These are phyloP conservation scores for Cytospora mali DNA, from an alignment of 2,329 filamentous ascomycete genomes.

Conservation along the genomic window DNA sequence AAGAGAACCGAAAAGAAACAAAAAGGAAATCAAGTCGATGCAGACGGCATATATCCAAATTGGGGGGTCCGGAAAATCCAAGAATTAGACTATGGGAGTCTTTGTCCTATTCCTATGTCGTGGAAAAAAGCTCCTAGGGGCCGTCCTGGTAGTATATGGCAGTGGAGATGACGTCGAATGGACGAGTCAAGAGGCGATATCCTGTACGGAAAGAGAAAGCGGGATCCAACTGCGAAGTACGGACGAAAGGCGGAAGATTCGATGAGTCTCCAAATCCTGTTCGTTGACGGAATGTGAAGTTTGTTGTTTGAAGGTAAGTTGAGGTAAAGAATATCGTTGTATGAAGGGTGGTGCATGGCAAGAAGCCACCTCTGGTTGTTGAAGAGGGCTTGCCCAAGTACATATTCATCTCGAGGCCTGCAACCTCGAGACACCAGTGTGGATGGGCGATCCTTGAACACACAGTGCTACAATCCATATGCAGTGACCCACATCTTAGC, in stretches of 20 bases:
- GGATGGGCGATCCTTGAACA: constrained; percentile 13
- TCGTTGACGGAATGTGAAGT: constrained; percentile 17
- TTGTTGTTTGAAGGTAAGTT: constrained; percentile 19
- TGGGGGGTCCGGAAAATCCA: constrained; percentile 20
- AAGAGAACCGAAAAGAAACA: constrained; percentile 18
- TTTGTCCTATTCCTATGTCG: constrained; percentile 32
- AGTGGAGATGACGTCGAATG: constrained; percentile 49
- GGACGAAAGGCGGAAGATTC: constrained; percentile 8
- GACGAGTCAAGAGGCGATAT: constrained; percentile 48
- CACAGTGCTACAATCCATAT: constrained; percentile 15
- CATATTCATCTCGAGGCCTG: constrained; percentile 16
- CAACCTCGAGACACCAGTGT: constrained; percentile 15
- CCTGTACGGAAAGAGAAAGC: constrained; percentile 29
- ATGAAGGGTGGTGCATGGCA: constrained; percentile 19
- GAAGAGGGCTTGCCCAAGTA: constrained; percentile 21
- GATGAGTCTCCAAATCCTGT: constrained; percentile 14
- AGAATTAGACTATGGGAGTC: constrained; percentile 32
- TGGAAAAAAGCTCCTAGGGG: constrained; percentile 30
- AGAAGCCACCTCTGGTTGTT: constrained; percentile 18
- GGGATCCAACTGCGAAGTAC: constrained; percentile 3
- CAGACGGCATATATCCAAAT: constrained; percentile 14
- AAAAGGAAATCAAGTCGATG: constrained; percentile 22
- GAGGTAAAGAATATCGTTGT: constrained; percentile 17
- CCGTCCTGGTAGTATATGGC: constrained; percentile 28
- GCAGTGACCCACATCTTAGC: not conserved